A percentile compares a stretch with the other conserved stretches of the same genome.
phyloP scores from a whole-genome alignment of 768 basidiomycete genomes.

The Kwoniella mangroviensis region DNA sequence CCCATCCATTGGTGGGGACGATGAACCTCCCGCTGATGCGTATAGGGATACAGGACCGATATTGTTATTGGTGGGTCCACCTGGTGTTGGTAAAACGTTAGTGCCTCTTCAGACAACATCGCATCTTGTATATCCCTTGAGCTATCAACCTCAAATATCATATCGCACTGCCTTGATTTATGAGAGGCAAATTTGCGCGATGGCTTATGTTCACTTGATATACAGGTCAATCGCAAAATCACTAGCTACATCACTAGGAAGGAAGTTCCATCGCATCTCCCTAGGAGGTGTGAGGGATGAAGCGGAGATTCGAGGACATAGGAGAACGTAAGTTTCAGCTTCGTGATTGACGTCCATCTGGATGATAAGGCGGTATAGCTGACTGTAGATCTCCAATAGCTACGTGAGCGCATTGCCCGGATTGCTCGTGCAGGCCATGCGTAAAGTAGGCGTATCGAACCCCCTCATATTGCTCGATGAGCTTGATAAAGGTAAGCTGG shows the following conservation, averaged over 20 bases:
- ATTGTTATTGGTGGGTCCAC: conserved; percentile 75
- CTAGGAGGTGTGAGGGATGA: conserved; percentile 93
- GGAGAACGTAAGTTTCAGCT: conserved; percentile 64
- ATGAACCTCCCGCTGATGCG: conserved; percentile 35
- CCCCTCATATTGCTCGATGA: conserved; percentile 82
- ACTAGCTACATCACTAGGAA: conserved; percentile 76
- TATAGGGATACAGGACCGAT: conserved; percentile 59
- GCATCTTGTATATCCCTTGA: no score
- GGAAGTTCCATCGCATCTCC: conserved; percentile 90
- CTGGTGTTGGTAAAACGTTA: conserved; percentile 63
- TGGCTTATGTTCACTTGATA: no score
- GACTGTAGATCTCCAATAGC: conserved; percentile 13
- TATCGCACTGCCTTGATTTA: no score
- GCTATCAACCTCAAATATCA: no score
- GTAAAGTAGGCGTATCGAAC: conserved; percentile 79
- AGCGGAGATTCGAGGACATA: conserved; percentile 77
- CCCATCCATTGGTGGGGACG: conserved; percentile 9
- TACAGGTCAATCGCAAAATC: conserved; percentile 76
- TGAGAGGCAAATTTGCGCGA: no score
- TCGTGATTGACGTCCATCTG: not conserved
- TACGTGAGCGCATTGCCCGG: conserved; percentile 65
- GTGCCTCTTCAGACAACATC: no score
- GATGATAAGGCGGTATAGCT: not conserved
- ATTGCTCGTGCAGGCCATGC: conserved; percentile 77
- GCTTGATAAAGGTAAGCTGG: conserved; percentile 71